Evolutionary conservation across 129 eudicot genomes (phyloP).

Genomic region (Gnaphalium uliginosum): DNA sequence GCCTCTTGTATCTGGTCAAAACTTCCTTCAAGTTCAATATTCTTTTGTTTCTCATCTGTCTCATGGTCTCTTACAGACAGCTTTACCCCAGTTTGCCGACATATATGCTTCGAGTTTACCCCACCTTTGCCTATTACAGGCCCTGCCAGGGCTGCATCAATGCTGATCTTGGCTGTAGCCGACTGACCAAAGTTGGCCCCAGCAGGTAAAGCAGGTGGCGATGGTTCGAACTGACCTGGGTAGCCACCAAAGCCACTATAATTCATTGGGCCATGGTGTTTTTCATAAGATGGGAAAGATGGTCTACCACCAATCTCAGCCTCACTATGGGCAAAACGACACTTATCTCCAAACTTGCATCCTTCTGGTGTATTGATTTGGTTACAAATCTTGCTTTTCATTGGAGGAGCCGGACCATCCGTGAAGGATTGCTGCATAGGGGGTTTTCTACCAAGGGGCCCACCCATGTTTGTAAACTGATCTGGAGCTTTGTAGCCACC

Average conservation of each 20-base stretch:
- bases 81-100: conserved; percentile 51
- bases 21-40: conserved; percentile 59
- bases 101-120: conserved; percentile 54
- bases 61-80: conserved; percentile 58
- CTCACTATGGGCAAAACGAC: conserved; percentile 58
- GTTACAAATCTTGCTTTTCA: conserved; percentile 52
- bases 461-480: conserved; percentile 41
- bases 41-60: conserved; percentile 45
- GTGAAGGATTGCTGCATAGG: conserved; percentile 34
- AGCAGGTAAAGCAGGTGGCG: conserved; percentile 25
- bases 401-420: conserved; percentile 48
- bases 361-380: conserved; percentile 55
- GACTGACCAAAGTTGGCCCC: conserved; percentile 57
- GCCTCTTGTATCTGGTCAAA: conserved; percentile 55
- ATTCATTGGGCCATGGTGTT: conserved; percentile 35
- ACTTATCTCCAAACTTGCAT: conserved; percentile 62
- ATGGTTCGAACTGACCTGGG: conserved; percentile 29
- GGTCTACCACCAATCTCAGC: conserved; percentile 48
- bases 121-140: conserved; percentile 61
- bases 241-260: conserved; percentile 24
- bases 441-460: conserved; percentile 36
- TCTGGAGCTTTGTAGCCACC: conserved; percentile 52
- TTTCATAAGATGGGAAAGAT: conserved; percentile 34
- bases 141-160: conserved; percentile 64
- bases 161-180: conserved; percentile 63